phyloP scores from a whole-genome alignment of 2,329 filamentous ascomycete species.

The Orbilia quercus region DNA sequence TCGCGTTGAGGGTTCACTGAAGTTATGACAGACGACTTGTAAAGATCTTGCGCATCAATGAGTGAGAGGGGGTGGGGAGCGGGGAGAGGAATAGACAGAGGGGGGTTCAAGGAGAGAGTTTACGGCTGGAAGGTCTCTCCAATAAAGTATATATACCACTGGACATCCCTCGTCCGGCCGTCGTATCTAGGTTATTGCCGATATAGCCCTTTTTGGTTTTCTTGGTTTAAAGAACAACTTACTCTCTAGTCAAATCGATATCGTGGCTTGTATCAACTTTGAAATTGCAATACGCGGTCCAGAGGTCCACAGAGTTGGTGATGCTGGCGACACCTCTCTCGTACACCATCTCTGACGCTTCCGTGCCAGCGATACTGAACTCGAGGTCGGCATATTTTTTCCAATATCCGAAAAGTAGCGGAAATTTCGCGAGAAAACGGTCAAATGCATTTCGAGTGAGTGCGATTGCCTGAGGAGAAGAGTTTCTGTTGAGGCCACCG shows the following conservation, averaged over 20 bases:
- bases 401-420: slow-evolving; percentile 97
- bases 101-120: slow-evolving; percentile 26
- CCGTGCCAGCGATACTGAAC: slow-evolving; percentile 94
- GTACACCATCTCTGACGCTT: slow-evolving; percentile 98
- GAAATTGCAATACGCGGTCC: slow-evolving; percentile 97
- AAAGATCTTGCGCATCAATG: slow-evolving; percentile 56
- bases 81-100: slow-evolving; percentile 1
- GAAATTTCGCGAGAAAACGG: slow-evolving; percentile 91
- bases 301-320: slow-evolving; percentile 91
- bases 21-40: slow-evolving; percentile 56
- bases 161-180: slow-evolving; percentile 53
- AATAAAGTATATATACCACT: slow-evolving; percentile 51
- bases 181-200: slow-evolving; percentile 53
- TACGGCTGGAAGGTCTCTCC: slow-evolving; percentile 53
- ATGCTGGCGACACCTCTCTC: slow-evolving; percentile 95
- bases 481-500: slow-evolving; percentile 88
- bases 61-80: slow-evolving; percentile 8
- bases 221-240: slow-evolving; percentile 73
- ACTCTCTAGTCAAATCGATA: slow-evolving; percentile 97
- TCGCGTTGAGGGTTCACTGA: slow-evolving; percentile 56
- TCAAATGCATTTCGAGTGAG: slow-evolving; percentile 90
- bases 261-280: slow-evolving; percentile 98
- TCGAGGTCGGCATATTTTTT: slow-evolving; percentile 99
- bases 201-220: slow-evolving; percentile 34
- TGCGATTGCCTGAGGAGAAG: slow-evolving; percentile 90